These are phyloP conservation scores for Lachancea thermotolerans DNA, from an alignment of 805 yeast genomes.

Conservation along the genomic window DNA sequence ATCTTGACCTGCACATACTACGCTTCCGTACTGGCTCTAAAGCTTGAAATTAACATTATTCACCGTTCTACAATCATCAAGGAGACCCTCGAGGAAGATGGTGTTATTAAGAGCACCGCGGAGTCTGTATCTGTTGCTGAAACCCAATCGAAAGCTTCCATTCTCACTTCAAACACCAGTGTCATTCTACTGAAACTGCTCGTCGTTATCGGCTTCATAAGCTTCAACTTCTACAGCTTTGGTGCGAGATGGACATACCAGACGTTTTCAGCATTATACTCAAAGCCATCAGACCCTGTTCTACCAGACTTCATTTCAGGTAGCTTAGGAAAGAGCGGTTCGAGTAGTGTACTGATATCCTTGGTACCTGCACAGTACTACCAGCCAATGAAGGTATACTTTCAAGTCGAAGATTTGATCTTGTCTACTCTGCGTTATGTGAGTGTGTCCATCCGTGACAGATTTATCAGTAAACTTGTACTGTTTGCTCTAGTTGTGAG, in stretches of 20 bases:
- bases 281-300: slow-evolving; percentile 33
- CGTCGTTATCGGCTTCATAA: slow-evolving; percentile 51
- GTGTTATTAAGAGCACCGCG: slow-evolving; percentile 69
- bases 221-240: slow-evolving; percentile 59
- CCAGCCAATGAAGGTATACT: slow-evolving; percentile 48
- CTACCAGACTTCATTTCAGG: slow-evolving; percentile 35
- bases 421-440: slow-evolving; percentile 46
- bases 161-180: slow-evolving; percentile 33
- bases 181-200: slow-evolving; percentile 55
- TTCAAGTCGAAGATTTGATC: slow-evolving; percentile 54
- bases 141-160: slow-evolving; percentile 16
- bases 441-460: slow-evolving; percentile 70
- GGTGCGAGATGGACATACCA: slow-evolving; percentile 67
- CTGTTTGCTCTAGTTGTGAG: slow-evolving; percentile 68
- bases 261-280: slow-evolving; percentile 29
- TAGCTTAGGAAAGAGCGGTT: slow-evolving; percentile 31
- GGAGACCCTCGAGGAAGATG: slow-evolving; percentile 87
- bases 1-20: slow-evolving; percentile 72
- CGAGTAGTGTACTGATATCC: slow-evolving; percentile 48
- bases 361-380: slow-evolving; percentile 51
- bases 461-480: slow-evolving; percentile 68
- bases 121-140: slow-evolving; percentile 48
- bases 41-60: slow-evolving; percentile 81
- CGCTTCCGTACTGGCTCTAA: slow-evolving; percentile 76
- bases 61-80: slow-evolving; percentile 73